Percentiles rank a stretch among this genome's conserved stretches.
phyloP scores from a whole-genome alignment of 192 early-diverging fungal genomes.

The Entomortierella beljakovae region DNA sequence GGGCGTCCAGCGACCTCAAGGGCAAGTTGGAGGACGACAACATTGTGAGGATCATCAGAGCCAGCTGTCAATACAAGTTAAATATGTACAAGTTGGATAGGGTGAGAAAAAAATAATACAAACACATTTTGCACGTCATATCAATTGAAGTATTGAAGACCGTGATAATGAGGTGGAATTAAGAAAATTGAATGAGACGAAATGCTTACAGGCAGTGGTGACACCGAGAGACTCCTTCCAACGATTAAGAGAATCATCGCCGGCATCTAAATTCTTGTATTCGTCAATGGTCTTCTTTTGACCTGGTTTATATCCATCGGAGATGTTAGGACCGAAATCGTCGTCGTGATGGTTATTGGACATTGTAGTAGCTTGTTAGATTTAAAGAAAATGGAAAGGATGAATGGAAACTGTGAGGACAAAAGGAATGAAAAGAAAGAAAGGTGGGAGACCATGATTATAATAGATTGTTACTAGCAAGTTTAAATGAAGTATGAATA shows the following conservation, averaged over 20 bases:
- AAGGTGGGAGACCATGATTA: no score
- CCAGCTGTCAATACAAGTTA: constrained; percentile 24
- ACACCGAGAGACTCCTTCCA: constrained; percentile 98
- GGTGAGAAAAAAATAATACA: neutral
- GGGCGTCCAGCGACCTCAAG: constrained; percentile 79
- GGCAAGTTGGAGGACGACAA: constrained; percentile 77
- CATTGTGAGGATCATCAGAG: constrained; percentile 60
- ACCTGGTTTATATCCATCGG: constrained; percentile 90
- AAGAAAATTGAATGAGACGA: neutral
- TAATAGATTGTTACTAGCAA: no score
- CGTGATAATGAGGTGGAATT: neutral
- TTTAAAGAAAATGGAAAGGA: no score
- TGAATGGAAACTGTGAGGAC: no score
- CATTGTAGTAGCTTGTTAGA: constrained; percentile 49
- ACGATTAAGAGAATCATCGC: constrained; percentile 93
- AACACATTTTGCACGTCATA: neutral
- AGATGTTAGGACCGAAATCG: constrained; percentile 80
- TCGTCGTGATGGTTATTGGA: constrained; percentile 68
- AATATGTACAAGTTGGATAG: neutral
- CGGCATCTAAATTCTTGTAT: constrained; percentile 85
- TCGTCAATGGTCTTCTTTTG: constrained; percentile 93
- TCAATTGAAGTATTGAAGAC: neutral
- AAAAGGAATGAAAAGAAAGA: no score
- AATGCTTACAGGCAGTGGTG: constrained; percentile 50
- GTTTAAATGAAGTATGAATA: no score